Base-by-base conservation (phyloP, 1,284 basidiomycete genomes). In the Malassezia sp. region DNA sequence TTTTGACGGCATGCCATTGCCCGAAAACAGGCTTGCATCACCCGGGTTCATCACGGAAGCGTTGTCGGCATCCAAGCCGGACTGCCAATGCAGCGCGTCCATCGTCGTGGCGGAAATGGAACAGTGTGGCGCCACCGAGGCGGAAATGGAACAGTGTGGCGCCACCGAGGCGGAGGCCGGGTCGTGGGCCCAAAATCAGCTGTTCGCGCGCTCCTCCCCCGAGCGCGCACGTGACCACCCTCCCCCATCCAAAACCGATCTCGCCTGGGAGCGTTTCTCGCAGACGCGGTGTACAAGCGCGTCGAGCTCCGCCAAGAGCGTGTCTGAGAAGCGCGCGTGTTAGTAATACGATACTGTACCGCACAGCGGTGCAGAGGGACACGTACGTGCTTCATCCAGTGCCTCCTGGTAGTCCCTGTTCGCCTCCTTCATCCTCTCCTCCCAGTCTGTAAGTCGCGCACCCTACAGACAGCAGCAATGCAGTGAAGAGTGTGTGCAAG, bases 371-470 rank as follows among this genome's bases (percentile, higher is more conserved):
- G n/a, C n/a, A n/a, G n/a, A n/a, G 6, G 12, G 17, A 18, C 17
- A 43, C 38, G 24, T 38, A 30, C 40, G 38, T 18, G 57, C 49
- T 27, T 61, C 54, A 10, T 44, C 18, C 14, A 47, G 36, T 2
- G 47, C 52, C 0, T n/a, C 8, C 8, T 36, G 51, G 28, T 59
- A 62, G 24, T 54, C 56, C 0, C 23, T 21, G 22, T 62, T 62
- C 1, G 50, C 54, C 14, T 3, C 23, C 0, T 27, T 10, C 31
- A 62, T 28, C 12, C 54, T 41, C 1, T 3, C 9, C 21, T 57
- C 31, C 14, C 56, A 22, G 3, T 23, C 4, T 0, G 8, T 30
- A 17, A 62, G 29, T 0, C 54, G 43, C 1, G 4, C 7, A 0
- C 40, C 17, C 50, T 52, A 29, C n/a, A 18, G 4, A 20, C 5